A percentile compares a stretch with the other conserved stretches of the same genome.
These are phyloP conservation scores for Agaricus sinodeliciosus DNA, from an alignment of 768 basidiomycete species.

Conservation along the genomic window DNA sequence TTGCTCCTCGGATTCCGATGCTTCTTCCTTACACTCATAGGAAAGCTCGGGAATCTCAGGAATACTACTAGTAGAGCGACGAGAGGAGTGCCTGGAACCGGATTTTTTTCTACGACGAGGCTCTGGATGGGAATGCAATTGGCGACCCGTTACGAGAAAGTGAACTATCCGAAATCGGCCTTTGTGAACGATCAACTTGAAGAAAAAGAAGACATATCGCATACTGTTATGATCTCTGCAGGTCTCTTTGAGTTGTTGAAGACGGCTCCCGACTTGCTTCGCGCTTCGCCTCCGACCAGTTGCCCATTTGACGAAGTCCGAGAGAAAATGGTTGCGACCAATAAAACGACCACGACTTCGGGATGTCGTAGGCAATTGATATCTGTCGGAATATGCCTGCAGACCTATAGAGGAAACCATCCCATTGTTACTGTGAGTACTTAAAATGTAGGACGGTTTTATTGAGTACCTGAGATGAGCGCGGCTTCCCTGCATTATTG, in stretches of 20 bases:
- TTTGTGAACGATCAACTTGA: not conserved
- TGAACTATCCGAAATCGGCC: not conserved
- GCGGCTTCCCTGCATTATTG: constrained; percentile 44
- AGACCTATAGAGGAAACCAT: constrained; percentile 34
- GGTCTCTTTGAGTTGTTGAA: constrained; percentile 72
- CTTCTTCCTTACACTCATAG: no score
- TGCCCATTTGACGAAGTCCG: constrained; percentile 59
- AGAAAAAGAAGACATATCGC: not conserved
- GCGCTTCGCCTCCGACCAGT: constrained; percentile 65
- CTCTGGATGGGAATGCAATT: constrained; percentile 1
- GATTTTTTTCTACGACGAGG: not conserved
- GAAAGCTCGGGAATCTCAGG: not conserved
- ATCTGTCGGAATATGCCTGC: constrained; percentile 57
- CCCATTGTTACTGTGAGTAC: not conserved
- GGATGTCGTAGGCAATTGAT: constrained; percentile 53
- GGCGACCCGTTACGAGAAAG: constrained; percentile 6
- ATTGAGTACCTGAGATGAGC: constrained; percentile 53
- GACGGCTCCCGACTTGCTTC: constrained; percentile 74
- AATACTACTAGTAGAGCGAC: not conserved
- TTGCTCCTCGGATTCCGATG: no score
- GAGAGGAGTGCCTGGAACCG: not conserved
- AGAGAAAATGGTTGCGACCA: constrained; percentile 73
- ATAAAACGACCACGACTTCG: constrained; percentile 69
- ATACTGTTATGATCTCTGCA: constrained; percentile 32
- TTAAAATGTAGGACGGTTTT: not conserved